Conservation (phyloP, 345 rosid species). For the Citrus unshiu region DNA sequence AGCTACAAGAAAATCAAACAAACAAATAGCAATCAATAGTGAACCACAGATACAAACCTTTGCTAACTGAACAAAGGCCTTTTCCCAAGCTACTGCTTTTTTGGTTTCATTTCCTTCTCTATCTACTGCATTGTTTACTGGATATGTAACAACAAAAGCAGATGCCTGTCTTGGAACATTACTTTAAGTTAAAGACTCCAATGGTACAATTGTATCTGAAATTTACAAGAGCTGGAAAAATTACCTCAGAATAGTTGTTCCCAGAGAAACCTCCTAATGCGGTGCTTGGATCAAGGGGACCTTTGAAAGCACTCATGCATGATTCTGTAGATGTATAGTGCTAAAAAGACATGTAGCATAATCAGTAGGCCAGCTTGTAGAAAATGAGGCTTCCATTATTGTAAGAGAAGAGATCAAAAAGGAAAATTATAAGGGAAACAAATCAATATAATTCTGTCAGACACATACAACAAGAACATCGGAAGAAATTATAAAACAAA, state of each 20-base stretch:
- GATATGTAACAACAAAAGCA: conserved; percentile 89
- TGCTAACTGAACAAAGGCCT: conserved; percentile 76
- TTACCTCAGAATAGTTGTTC: conserved; percentile 85
- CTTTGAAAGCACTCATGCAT: conserved; percentile 90
- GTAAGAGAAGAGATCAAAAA: not conserved
- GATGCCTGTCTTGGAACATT: conserved; percentile 68
- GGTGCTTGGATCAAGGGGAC: conserved; percentile 96
- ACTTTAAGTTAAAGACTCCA: conserved; percentile 22
- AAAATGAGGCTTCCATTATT: not conserved
- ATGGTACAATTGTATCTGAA: conserved; percentile 10
- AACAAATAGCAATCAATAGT: not conserved
- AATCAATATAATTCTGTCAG: not conserved
- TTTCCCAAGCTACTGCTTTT: conserved; percentile 91
- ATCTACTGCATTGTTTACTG: conserved; percentile 76
- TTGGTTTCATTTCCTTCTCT: conserved; percentile 50
- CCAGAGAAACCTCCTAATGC: conserved; percentile 89
- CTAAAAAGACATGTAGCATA: conserved; percentile 37
- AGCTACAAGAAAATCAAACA: not conserved
- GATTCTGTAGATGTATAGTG: conserved; percentile 82
- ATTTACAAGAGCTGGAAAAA: conserved; percentile 19
- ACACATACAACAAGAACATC: not conserved
- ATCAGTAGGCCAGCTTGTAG: conserved; percentile 12
- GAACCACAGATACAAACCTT: conserved; percentile 50
- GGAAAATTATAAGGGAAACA: not conserved
- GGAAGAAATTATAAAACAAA: not conserved